Conservation (phyloP, 2,329 filamentous ascomycete species). For the Aspergillus transmontanensis region DNA sequence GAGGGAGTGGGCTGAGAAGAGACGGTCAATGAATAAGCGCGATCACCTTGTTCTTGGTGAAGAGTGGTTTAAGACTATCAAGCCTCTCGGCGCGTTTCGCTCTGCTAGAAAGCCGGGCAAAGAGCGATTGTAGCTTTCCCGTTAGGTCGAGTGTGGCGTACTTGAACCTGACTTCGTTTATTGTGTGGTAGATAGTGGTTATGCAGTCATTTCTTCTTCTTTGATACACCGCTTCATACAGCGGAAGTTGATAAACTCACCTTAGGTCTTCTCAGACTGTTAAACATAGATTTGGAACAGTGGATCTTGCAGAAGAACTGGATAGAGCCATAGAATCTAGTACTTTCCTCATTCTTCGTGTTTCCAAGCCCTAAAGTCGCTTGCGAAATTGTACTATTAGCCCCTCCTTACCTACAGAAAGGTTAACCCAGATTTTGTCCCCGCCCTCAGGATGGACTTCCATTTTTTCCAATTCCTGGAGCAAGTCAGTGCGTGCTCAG, state of each 20-base stretch:
- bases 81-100: background rate
- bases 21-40: background rate
- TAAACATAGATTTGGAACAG: too few relatives aligned
- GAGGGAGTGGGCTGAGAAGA: conserved; percentile 5
- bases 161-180: too few relatives aligned
- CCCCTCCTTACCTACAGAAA: background rate
- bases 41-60: background rate
- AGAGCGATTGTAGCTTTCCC: too few relatives aligned
- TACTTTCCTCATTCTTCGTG: background rate
- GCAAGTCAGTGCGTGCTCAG: too few relatives aligned
- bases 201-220: too few relatives aligned
- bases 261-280: too few relatives aligned
- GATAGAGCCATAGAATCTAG: background rate
- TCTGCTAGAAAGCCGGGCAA: too few relatives aligned
- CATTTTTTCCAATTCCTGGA: too few relatives aligned
- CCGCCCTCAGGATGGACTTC: too few relatives aligned
- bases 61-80: conserved; percentile 1
- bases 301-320: background rate
- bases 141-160: too few relatives aligned
- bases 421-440: background rate
- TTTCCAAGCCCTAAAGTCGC: background rate
- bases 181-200: too few relatives aligned
- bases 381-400: background rate
- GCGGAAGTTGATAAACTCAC: background rate
- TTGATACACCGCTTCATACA: background rate